phyloP scores from a whole-genome alignment of 306 rosid genomes.

The Betula pendula region DNA sequence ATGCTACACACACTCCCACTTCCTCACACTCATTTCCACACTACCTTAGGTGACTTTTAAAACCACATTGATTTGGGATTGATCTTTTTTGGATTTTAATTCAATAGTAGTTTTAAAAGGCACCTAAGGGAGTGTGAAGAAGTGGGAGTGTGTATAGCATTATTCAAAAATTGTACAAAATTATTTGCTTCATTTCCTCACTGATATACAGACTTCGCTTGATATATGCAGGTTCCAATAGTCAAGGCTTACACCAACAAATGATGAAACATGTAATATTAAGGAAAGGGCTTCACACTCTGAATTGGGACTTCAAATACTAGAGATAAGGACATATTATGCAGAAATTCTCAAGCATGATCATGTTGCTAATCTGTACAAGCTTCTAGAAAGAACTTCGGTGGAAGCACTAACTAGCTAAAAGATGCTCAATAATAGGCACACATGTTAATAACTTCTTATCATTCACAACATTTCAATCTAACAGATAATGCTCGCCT shows the following conservation, averaged over 20 bases:
- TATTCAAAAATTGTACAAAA: not conserved
- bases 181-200: not conserved
- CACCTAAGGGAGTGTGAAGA: no score
- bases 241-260: conserved; percentile 13
- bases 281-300: not conserved
- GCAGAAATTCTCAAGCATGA: not conserved
- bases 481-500: not conserved
- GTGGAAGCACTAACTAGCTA: not conserved
- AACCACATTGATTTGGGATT: no score
- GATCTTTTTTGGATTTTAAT: no score
- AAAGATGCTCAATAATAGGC: not conserved
- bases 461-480: not conserved
- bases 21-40: no score
- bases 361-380: not conserved
- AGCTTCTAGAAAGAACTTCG: not conserved
- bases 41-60: no score
- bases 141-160: no score
- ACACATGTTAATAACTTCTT: not conserved
- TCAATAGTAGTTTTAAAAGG: no score
- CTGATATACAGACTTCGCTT: not conserved
- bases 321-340: not conserved
- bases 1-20: no score
- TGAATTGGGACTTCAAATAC: not conserved
- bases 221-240: not conserved
- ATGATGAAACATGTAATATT: conserved; percentile 7